A percentile compares a stretch with the other conserved stretches of the same genome.
phyloP scores from a whole-genome alignment of 23 red algal species.

The Porphyridium purpureum region DNA sequence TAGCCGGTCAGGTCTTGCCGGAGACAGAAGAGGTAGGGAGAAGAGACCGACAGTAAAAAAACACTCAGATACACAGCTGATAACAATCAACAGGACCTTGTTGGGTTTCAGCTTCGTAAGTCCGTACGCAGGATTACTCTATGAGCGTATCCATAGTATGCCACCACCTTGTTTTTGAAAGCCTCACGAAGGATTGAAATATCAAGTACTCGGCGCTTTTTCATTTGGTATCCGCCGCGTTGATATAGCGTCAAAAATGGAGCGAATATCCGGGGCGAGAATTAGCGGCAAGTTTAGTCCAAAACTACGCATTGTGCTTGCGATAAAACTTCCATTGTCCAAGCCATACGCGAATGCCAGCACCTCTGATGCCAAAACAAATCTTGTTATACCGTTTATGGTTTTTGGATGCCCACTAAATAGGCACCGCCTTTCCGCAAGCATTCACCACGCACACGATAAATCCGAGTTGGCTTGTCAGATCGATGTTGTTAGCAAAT shows the following conservation, averaged over 20 bases:
- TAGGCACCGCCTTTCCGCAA: no score
- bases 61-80: no score
- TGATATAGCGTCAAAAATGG: no score
- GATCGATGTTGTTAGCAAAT: not conserved
- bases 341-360: not conserved
- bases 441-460: not conserved
- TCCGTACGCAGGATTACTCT: not conserved
- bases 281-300: not conserved
- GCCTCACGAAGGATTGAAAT: slow-evolving; percentile 1
- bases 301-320: not conserved
- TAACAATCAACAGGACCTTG: not conserved
- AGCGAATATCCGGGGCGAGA: not conserved
- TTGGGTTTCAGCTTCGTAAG: slow-evolving; percentile 1
- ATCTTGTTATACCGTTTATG: not conserved
- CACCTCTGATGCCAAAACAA: not conserved
- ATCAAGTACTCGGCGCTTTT: not conserved
- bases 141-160: not conserved
- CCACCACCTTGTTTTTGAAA: not conserved
- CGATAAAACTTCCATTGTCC: not conserved
- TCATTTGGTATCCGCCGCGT: not conserved
- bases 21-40: no score
- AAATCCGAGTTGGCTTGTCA: slow-evolving; percentile 2
- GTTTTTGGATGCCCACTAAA: not conserved
- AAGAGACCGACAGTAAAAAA: no score
- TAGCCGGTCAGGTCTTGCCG: no score